A percentile compares a stretch with the other conserved stretches of the same genome.
These are phyloP conservation scores for Chaetomium tenue DNA, from an alignment of 495 filamentous ascomycete genomes.

Conservation along the genomic window DNA sequence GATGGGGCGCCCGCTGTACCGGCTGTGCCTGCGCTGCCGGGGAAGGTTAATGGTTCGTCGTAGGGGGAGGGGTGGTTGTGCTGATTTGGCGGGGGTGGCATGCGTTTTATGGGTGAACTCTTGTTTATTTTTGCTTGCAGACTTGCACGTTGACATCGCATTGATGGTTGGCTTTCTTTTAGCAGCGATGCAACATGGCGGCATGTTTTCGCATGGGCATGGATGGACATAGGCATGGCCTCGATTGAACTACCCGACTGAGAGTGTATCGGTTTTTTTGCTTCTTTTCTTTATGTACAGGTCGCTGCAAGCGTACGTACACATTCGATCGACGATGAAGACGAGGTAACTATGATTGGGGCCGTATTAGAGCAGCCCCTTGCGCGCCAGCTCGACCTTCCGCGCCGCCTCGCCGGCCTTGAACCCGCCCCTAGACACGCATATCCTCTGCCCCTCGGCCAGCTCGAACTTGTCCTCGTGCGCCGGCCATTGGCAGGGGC, in stretches of 20 bases:
- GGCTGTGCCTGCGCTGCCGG: constrained; percentile 38
- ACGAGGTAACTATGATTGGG: not conserved
- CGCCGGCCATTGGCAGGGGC: constrained; percentile 77
- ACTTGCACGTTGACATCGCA: not conserved
- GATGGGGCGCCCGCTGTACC: constrained; percentile 28
- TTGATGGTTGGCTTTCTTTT: not conserved
- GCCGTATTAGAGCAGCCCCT: constrained; percentile 68
- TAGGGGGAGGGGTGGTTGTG: constrained; percentile 6
- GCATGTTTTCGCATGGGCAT: constrained; percentile 4
- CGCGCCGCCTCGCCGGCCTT: constrained; percentile 69
- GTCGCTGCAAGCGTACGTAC: not conserved
- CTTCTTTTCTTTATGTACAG: not conserved
- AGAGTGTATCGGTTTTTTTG: not conserved
- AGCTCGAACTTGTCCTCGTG: constrained; percentile 88
- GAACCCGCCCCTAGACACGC: constrained; percentile 78
- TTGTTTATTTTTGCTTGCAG: not conserved
- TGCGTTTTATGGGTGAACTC: not conserved
- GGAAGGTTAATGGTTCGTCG: constrained; percentile 28
- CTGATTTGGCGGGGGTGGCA: not conserved
- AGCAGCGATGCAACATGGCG: not conserved
- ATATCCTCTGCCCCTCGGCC: constrained; percentile 75
- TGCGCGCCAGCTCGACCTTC: constrained; percentile 77
- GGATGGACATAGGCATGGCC: not conserved
- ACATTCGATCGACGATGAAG: too few species aligned
- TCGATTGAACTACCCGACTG: constrained; percentile 1